phyloP scores from a whole-genome alignment of 345 rosid species.

The Ceriops zippeliana region DNA sequence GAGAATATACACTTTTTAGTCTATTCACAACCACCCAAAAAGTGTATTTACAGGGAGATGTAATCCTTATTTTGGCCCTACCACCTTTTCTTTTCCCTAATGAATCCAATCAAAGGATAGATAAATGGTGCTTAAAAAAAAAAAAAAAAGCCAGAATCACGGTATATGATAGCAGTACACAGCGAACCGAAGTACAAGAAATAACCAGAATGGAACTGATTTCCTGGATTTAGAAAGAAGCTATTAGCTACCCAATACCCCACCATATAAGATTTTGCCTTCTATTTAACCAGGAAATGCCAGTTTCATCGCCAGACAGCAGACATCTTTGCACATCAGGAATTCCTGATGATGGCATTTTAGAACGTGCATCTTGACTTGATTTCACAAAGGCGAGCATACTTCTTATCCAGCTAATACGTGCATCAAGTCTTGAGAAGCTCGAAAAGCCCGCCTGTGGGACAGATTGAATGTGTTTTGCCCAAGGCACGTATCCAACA shows the following conservation, averaged over 20 bases:
- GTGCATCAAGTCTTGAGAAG: conserved; percentile 14
- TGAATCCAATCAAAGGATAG: neutral
- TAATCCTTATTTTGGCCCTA: too few species aligned
- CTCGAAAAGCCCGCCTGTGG: conserved; percentile 1
- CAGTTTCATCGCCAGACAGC: conserved; percentile 5
- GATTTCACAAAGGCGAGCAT: conserved; percentile 2
- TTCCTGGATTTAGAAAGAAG: neutral
- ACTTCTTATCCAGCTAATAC: neutral
- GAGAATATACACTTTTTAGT: too few species aligned
- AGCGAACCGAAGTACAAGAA: conserved; percentile 6
- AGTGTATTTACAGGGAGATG: too few species aligned
- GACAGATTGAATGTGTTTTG: conserved; percentile 9
- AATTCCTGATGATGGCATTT: conserved; percentile 10
- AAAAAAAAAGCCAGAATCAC: too few species aligned
- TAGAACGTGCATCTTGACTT: conserved; percentile 6
- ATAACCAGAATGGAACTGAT: conserved; percentile 12
- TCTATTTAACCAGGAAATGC: conserved; percentile 9
- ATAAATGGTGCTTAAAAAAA: neutral
- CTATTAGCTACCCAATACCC: neutral
- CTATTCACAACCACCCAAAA: too few species aligned
- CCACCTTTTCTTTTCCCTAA: neutral
- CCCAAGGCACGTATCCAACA: neutral
- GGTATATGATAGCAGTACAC: neutral
- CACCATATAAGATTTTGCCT: neutral
- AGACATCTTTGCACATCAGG: neutral